phyloP scores from a whole-genome alignment of 139 green algal genomes.

The Closterium sp. region DNA sequence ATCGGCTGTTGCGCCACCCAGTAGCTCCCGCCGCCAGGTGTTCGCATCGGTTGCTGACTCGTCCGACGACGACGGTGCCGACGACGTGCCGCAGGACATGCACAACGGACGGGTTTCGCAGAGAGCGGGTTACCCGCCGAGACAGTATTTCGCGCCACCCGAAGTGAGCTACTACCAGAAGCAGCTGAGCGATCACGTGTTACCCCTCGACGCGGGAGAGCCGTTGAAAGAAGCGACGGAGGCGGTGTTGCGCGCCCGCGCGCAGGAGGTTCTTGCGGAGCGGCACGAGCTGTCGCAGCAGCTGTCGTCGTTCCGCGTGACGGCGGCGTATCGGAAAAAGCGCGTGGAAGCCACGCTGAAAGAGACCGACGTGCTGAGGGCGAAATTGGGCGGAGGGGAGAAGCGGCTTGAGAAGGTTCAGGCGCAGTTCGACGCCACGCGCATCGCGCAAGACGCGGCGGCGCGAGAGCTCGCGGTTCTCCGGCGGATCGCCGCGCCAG shows the following conservation, averaged over 20 bases:
- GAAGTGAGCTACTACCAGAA: not conserved
- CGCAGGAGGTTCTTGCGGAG: not conserved
- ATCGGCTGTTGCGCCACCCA: not conserved
- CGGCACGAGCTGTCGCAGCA: not conserved
- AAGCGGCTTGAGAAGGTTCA: not conserved
- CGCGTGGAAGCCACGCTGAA: not conserved
- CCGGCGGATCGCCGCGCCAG: not conserved
- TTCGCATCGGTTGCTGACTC: not conserved
- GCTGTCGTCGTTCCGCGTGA: not conserved
- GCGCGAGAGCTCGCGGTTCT: not conserved
- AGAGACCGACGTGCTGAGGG: not conserved
- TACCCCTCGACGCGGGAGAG: not conserved
- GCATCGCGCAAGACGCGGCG: not conserved
- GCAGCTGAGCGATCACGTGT: not conserved
- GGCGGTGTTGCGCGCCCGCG: not conserved
- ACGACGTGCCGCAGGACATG: not conserved
- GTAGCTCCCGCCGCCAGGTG: not conserved
- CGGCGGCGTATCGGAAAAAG: not conserved
- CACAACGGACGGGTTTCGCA: not conserved
- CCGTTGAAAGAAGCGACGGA: not conserved
- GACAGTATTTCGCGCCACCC: not conserved
- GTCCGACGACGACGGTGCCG: not conserved
- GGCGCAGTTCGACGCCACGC: not conserved
- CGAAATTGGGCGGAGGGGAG: not conserved
- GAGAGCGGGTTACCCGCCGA: not conserved